A percentile compares a stretch with the other conserved stretches of the same genome.
These are phyloP conservation scores for Chlorella ohadii DNA, from an alignment of 139 green algal species.

Conservation along the genomic window DNA sequence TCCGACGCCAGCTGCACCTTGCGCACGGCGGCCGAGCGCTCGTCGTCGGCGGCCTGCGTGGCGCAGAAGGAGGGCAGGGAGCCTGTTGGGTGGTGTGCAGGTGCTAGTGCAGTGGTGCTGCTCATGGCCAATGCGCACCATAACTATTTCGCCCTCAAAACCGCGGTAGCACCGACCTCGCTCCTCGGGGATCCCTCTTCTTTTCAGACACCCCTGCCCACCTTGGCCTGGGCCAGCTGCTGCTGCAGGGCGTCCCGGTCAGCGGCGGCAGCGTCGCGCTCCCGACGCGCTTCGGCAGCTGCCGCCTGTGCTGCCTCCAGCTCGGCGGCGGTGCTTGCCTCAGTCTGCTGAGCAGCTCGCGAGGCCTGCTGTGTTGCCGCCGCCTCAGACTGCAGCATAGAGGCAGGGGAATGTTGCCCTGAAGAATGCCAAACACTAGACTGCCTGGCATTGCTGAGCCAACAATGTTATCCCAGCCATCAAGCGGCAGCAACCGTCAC, in stretches of 20 bases:
- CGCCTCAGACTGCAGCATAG: not conserved
- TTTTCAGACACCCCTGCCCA: not conserved
- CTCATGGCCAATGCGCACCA: no score
- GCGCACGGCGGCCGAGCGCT: not conserved
- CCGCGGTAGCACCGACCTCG: no score
- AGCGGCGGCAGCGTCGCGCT: constrained; percentile 17
- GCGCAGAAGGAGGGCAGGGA: not conserved
- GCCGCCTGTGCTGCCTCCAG: not conserved
- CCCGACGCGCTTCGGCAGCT: not conserved
- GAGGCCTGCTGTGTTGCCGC: not conserved
- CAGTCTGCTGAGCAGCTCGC: not conserved
- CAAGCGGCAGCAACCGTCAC: no score
- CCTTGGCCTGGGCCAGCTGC: constrained; percentile 15
- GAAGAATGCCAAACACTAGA: no score
- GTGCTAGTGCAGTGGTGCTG: no score
- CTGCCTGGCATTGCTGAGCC: no score
- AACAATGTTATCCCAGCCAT: no score
- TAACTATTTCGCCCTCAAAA: no score
- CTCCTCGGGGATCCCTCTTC: no score
- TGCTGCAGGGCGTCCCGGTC: constrained; percentile 19
- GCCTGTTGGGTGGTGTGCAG: no score
- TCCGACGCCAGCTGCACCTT: not conserved
- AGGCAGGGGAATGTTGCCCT: no score
- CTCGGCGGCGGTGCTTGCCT: not conserved
- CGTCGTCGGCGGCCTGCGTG: not conserved